Percentiles rank a stretch among this genome's conserved stretches.
Conservation (phyloP, 2,329 filamentous ascomycete species). For the Trichoderma pleuroti region DNA sequence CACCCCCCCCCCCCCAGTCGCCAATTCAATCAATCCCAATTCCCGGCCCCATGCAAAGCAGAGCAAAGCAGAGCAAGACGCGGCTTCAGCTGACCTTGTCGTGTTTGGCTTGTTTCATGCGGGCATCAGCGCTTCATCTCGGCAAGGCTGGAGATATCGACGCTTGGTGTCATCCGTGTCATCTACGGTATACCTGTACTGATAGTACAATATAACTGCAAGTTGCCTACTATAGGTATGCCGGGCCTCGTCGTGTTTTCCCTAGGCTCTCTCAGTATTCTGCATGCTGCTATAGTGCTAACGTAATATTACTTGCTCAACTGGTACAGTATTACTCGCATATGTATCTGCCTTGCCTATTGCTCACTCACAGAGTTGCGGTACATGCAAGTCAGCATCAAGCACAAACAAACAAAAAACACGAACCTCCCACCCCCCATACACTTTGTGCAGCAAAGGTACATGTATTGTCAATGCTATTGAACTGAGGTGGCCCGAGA, state of each 20-base stretch:
- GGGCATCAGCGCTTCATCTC: neutral
- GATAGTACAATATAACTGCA: neutral
- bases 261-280: neutral
- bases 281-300: neutral
- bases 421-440: neutral
- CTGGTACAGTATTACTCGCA: neutral
- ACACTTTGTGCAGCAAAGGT: neutral
- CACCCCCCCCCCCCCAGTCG: neutral
- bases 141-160: conserved; percentile 9
- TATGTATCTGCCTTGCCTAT: neutral
- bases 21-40: neutral
- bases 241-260: neutral
- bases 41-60: neutral
- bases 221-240: neutral
- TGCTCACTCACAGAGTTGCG: neutral
- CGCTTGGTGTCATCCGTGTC: neutral
- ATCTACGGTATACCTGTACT: neutral
- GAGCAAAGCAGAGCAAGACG: neutral
- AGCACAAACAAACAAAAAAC: neutral
- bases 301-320: neutral
- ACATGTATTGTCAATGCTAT: too few relatives aligned
- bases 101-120: conserved; percentile 1
- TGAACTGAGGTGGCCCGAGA: neutral
- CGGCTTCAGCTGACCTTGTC: neutral
- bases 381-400: neutral